These are phyloP conservation scores for Pythium utonaiense DNA, from an alignment of 352 stramenopile species.

Conservation along the genomic window DNA sequence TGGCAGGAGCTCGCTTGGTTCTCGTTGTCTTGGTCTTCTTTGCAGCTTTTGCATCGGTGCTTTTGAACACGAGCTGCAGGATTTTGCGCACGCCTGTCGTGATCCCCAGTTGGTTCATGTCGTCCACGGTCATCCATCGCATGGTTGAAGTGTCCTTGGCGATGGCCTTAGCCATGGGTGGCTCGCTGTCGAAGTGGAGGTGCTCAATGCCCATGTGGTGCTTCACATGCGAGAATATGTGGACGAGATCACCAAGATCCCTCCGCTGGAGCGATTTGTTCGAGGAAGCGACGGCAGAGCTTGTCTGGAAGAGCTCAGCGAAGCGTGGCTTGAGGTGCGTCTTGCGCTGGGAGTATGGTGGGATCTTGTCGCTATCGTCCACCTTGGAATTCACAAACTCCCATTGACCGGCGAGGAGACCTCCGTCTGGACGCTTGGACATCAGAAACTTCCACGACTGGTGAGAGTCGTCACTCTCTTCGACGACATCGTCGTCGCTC, in stretches of 20 bases:
- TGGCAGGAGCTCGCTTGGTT: constrained; percentile 10
- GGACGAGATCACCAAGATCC: constrained; percentile 69
- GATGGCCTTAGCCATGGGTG: constrained; percentile 9
- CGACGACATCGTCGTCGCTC: constrained; percentile 5
- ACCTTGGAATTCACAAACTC: constrained; percentile 84
- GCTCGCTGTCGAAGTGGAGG: constrained; percentile 48
- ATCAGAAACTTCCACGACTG: constrained; percentile 72
- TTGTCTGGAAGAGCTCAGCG: constrained; percentile 30
- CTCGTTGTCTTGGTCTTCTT: constrained; percentile 11
- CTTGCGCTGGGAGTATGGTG: constrained; percentile 58
- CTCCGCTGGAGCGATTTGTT: constrained; percentile 32
- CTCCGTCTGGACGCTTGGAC: constrained; percentile 62
- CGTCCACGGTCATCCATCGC: constrained; percentile 69
- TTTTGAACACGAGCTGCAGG: constrained; percentile 45
- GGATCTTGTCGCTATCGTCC: constrained; percentile 58
- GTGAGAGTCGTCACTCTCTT: constrained; percentile 6
- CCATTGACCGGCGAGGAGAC: constrained; percentile 84
- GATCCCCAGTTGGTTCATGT: constrained; percentile 81
- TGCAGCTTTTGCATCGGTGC: neutral
- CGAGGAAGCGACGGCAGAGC: constrained; percentile 12
- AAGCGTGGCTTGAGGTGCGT: constrained; percentile 46
- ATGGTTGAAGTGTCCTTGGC: constrained; percentile 12
- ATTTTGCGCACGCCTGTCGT: constrained; percentile 89
- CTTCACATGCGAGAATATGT: constrained; percentile 91
- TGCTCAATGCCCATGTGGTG: constrained; percentile 89